A percentile compares a stretch with the other conserved stretches of the same genome.
Evolutionary conservation across 106 monocot genomes (phyloP).

Genomic region (Dactylorhiza incarnata): DNA sequence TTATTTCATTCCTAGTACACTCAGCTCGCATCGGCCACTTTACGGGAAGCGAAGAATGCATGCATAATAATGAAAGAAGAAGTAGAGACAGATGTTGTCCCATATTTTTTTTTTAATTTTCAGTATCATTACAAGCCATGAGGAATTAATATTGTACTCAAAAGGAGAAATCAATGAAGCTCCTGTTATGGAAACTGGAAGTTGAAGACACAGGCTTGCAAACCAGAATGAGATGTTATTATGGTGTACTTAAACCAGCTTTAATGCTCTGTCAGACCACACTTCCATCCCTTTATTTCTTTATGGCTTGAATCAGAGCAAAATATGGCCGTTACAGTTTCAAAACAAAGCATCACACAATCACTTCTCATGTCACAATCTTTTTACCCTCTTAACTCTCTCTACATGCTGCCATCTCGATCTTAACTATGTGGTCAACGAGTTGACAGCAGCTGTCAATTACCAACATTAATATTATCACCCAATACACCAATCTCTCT

Average conservation of each 20-base stretch:
- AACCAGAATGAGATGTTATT: background rate
- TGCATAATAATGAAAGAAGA: background rate
- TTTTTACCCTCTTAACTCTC: background rate
- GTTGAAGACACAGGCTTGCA: background rate
- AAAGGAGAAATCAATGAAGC: background rate
- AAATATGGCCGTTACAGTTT: background rate
- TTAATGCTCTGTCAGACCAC: background rate
- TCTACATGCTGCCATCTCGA: background rate
- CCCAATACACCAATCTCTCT: background rate
- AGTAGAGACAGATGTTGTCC: background rate
- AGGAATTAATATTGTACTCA: background rate
- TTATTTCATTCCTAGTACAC: too few species aligned
- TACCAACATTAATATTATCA: background rate
- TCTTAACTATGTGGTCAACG: background rate
- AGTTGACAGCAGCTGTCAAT: background rate
- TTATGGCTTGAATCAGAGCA: background rate
- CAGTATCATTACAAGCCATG: background rate
- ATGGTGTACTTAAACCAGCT: background rate
- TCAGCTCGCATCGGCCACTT: too few species aligned
- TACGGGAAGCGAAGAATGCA: background rate
- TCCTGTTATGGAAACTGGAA: background rate
- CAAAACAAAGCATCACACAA: constrained; percentile 1
- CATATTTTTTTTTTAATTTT: background rate
- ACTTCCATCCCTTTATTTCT: background rate
- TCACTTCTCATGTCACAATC: background rate